These are phyloP conservation scores for Solanum arcanum DNA, from an alignment of 257 asterid genomes.

Conservation along the genomic window DNA sequence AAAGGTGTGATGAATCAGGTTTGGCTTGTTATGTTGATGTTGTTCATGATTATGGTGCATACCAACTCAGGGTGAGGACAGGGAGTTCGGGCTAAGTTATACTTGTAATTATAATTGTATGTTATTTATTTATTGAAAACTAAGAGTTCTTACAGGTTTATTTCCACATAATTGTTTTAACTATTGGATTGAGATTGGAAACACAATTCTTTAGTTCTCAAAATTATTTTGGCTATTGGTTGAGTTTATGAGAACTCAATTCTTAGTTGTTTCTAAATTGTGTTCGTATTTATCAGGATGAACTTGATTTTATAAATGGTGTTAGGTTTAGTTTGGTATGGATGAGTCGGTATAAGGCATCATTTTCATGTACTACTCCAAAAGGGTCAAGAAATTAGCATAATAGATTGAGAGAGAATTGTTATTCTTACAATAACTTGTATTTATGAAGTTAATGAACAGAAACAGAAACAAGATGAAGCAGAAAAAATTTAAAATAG, in stretches of 20 bases:
- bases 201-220: background rate
- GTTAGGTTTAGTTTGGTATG: background rate
- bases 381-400: background rate
- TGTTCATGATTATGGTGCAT: background rate
- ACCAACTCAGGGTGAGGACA: background rate
- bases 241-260: background rate
- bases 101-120: background rate
- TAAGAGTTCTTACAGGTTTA: background rate
- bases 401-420: background rate
- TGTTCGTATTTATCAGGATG: too few species aligned
- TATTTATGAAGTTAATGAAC: too few species aligned
- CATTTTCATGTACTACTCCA: background rate
- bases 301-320: background rate
- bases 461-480: too few species aligned
- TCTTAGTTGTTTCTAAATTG: background rate
- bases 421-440: too few species aligned
- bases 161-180: background rate
- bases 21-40: background rate
- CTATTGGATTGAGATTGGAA: background rate
- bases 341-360: too few species aligned
- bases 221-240: background rate
- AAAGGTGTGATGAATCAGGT: background rate
- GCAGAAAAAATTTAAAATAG: too few species aligned
- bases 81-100: too few species aligned
- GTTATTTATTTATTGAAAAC: background rate